Evolutionary conservation across 2,329 filamentous ascomycete genomes (phyloP).

Genomic region (Hypomyces rosellus): DNA sequence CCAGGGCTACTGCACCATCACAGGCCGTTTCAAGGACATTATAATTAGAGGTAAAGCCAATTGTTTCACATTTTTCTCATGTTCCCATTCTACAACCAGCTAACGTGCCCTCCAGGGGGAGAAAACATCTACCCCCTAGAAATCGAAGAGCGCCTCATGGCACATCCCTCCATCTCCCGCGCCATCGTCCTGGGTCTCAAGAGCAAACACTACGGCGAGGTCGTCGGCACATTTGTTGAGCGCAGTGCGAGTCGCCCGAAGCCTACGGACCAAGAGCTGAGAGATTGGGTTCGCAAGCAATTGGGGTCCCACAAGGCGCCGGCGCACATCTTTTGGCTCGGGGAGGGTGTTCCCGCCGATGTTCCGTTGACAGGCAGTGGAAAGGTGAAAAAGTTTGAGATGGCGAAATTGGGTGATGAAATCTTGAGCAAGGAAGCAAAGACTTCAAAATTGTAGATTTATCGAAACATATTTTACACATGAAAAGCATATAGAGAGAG

Average conservation of each 20-base stretch:
- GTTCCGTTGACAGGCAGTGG: constrained; percentile 66
- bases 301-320: constrained; percentile 65
- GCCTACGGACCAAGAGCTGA: constrained; percentile 49
- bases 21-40: constrained; percentile 72
- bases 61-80: not conserved
- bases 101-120: constrained; percentile 40
- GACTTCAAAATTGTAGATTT: constrained; percentile 38
- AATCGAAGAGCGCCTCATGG: constrained; percentile 65
- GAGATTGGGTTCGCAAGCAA: constrained; percentile 54
- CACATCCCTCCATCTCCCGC: constrained; percentile 54
- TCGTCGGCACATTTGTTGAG: constrained; percentile 60
- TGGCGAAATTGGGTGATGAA: constrained; percentile 50
- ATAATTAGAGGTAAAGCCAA: constrained; percentile 57
- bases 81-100: not conserved
- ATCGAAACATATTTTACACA: not conserved
- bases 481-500: not conserved
- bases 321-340: constrained; percentile 69
- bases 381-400: constrained; percentile 63
- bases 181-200: constrained; percentile 66
- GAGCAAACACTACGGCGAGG: constrained; percentile 66
- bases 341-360: constrained; percentile 48
- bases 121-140: constrained; percentile 71
- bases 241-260: constrained; percentile 28
- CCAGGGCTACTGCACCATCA: constrained; percentile 65
- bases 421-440: constrained; percentile 43